phyloP scores from a whole-genome alignment of 2,329 filamentous ascomycete genomes.

The Polychaeton citri region DNA sequence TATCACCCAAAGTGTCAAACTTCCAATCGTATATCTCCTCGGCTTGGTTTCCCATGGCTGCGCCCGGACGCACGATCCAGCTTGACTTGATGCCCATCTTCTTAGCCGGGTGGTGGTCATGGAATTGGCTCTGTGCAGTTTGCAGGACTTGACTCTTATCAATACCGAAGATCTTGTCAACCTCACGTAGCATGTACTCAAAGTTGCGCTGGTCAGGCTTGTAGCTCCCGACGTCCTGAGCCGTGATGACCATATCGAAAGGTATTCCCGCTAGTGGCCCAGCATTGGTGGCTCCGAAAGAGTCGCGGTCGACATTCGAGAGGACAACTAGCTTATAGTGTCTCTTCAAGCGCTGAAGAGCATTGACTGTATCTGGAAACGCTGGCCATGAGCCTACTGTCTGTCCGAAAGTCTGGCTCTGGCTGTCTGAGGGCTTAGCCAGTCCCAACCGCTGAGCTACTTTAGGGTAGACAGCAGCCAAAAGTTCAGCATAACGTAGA shows the following conservation, averaged over 20 bases:
- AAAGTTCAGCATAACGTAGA: slow-evolving; percentile 46
- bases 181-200: slow-evolving; percentile 43
- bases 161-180: slow-evolving; percentile 40
- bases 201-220: slow-evolving; percentile 53
- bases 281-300: slow-evolving; percentile 33
- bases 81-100: slow-evolving; percentile 42
- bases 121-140: slow-evolving; percentile 49
- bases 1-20: too few species aligned
- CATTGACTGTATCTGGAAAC: too few species aligned
- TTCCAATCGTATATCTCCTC: too few species aligned
- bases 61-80: too few species aligned
- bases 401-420: too few species aligned
- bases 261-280: slow-evolving; percentile 36
- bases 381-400: too few species aligned
- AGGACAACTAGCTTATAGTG: slow-evolving; percentile 44
- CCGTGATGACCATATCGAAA: slow-evolving; percentile 54
- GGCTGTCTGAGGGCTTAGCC: slow-evolving; percentile 33
- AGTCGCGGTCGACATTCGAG: slow-evolving; percentile 41
- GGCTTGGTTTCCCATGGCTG: too few species aligned
- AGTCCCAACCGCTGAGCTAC: slow-evolving; percentile 27
- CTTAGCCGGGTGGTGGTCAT: slow-evolving; percentile 51
- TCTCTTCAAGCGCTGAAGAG: slow-evolving; percentile 31
- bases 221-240: slow-evolving; percentile 54
- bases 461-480: slow-evolving; percentile 17
- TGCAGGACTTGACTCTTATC: slow-evolving; percentile 45